phyloP scores from a whole-genome alignment of 1,284 basidiomycete genomes.

The Rhodotorula sp. region DNA sequence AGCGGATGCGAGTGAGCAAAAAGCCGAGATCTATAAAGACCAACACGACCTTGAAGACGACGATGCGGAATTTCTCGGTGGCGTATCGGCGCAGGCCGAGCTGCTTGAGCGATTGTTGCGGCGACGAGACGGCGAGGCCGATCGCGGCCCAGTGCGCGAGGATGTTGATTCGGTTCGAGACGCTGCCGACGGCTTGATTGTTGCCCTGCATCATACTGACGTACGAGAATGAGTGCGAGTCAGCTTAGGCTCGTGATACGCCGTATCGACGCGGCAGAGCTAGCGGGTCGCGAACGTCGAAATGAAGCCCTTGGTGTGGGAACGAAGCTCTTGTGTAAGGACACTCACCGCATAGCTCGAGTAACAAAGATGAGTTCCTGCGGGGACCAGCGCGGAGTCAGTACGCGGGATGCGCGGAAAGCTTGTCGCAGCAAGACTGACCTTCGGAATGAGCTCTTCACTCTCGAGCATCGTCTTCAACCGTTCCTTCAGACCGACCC shows the following conservation, averaged over 20 bases:
- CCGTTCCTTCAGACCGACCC: slow-evolving; percentile 53
- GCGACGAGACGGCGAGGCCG: slow-evolving; percentile 51
- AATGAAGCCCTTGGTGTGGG: too few species aligned
- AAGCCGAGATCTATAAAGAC: slow-evolving; percentile 53
- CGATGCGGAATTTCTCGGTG: slow-evolving; percentile 47
- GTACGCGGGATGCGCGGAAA: neutral
- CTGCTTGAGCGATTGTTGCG: slow-evolving; percentile 54
- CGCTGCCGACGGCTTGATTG: slow-evolving; percentile 72
- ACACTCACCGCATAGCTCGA: slow-evolving; percentile 68
- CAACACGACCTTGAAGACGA: slow-evolving; percentile 52
- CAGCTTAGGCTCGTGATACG: neutral
- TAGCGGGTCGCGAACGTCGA: too few species aligned
- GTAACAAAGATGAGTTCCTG: slow-evolving; percentile 79
- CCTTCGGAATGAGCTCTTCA: slow-evolving; percentile 54
- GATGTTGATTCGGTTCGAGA: slow-evolving; percentile 81
- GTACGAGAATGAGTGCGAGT: neutral
- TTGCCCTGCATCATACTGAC: slow-evolving; percentile 50
- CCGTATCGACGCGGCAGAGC: too few species aligned
- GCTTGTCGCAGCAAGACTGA: slow-evolving; percentile 35
- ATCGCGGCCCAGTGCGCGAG: slow-evolving; percentile 54
- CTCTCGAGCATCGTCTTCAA: slow-evolving; percentile 55
- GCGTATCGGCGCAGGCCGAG: slow-evolving; percentile 50
- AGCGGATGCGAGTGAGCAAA: slow-evolving; percentile 47
- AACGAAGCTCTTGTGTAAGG: too few species aligned
- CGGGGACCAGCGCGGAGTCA: slow-evolving; percentile 42